Evolutionary conservation across 345 rosid species (phyloP).

Genomic region (Acer yangbiense): DNA sequence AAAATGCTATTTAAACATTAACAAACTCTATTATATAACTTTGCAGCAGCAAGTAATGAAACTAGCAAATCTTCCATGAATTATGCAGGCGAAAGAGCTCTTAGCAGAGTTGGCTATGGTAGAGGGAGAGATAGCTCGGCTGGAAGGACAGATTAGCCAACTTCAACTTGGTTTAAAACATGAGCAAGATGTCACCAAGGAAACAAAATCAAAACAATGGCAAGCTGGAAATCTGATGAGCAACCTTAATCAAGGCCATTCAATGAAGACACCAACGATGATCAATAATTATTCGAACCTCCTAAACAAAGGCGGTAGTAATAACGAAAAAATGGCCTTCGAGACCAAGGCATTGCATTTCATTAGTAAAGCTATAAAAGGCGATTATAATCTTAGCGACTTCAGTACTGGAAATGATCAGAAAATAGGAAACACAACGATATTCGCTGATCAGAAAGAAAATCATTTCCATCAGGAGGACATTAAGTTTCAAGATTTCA

Average conservation of each 20-base stretch:
- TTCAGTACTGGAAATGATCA: constrained; percentile 42
- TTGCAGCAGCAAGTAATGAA: no score
- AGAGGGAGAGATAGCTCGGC: constrained; percentile 71
- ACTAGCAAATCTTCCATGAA: not conserved
- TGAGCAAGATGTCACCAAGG: constrained; percentile 58
- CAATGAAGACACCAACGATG: constrained; percentile 3
- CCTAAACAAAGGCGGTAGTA: constrained; percentile 40
- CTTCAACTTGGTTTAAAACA: constrained; percentile 59
- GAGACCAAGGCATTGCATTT: constrained; percentile 89
- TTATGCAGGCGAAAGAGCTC: constrained; percentile 69
- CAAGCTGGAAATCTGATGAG: constrained; percentile 23
- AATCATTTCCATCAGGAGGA: constrained; percentile 40
- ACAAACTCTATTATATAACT: not conserved
- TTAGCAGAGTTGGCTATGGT: constrained; percentile 74
- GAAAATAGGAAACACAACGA: constrained; percentile 37
- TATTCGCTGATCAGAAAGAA: constrained; percentile 46
- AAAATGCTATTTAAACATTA: not conserved
- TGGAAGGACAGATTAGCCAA: constrained; percentile 69
- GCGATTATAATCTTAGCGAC: constrained; percentile 58
- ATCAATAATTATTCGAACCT: constrained; percentile 37
- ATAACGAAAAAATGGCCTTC: constrained; percentile 46
- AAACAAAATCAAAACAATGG: constrained; percentile 51
- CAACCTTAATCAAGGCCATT: constrained; percentile 14
- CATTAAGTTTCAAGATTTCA: constrained; percentile 45
- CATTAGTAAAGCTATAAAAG: constrained; percentile 87